A percentile compares a stretch with the other conserved stretches of the same genome.
Evolutionary conservation across 306 rosid species (phyloP).

Genomic region (Cucumis cinereus): DNA sequence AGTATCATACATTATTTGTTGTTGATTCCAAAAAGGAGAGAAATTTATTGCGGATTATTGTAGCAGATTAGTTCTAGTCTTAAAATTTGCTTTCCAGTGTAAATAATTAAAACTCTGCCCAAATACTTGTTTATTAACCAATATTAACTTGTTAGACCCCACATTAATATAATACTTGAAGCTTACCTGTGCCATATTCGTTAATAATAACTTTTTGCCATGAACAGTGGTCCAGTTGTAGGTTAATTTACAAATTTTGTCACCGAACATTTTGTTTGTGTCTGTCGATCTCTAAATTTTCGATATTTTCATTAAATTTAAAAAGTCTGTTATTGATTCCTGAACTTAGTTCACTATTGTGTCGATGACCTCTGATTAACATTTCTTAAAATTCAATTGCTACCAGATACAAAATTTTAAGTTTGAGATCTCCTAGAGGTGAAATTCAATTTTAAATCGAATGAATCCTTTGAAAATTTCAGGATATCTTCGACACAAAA

Average conservation of each 20-base stretch:
- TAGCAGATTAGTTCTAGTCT: not conserved
- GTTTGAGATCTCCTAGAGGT: too few species aligned
- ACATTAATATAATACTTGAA: not conserved
- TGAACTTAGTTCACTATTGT: not conserved
- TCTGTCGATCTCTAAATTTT: not conserved
- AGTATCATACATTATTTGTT: not conserved
- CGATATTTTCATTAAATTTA: too few species aligned
- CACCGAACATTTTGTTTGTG: too few species aligned
- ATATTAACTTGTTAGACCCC: not conserved
- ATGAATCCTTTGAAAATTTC: too few species aligned
- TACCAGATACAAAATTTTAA: too few species aligned
- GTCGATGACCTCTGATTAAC: not conserved
- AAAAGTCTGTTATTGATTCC: not conserved
- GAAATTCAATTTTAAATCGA: too few species aligned
- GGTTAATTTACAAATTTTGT: too few species aligned
- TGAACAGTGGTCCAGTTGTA: not conserved
- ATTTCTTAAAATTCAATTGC: too few species aligned
- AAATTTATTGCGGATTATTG: not conserved
- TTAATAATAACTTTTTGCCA: not conserved
- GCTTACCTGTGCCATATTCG: not conserved
- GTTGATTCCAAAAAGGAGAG: not conserved
- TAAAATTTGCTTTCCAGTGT: not conserved
- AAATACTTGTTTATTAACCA: not conserved
- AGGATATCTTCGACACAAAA: too few species aligned
- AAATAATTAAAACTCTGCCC: not conserved